Base-by-base conservation (phyloP, 495 filamentous ascomycete genomes). In the Trypethelium eluteriae region DNA sequence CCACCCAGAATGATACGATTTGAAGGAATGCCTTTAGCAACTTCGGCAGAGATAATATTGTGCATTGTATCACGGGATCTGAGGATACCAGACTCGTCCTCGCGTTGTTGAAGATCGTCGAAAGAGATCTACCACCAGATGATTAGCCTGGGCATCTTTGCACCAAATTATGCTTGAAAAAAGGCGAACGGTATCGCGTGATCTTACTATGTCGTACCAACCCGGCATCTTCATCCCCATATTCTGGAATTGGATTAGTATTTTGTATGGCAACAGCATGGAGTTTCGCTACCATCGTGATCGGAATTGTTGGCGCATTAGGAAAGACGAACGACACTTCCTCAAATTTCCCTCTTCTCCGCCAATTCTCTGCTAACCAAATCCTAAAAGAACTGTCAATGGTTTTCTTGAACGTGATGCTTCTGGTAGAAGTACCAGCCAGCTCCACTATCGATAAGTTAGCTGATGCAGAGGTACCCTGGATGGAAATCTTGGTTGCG, bases 281-380 rank as follows among this genome's bases (percentile, higher is more conserved):
- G 12, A 70, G n/a, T 47, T 9, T n/a, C 14, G 25, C 71, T 88
- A 92, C 91, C 70, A 88, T 79, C 46, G 92, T 93, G 74, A 98
- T 91, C 36, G 93, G 91, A 62, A 97, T 96, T 18, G 71, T 76
- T 4, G 93, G 92, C n/a, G 94, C 94, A 79, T 95, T 91, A 6
- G 94, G 94, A 76, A 98, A 88, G 70, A 98, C 84, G 78, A 97
- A 98, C 68, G 89, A 83, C 71, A 94, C 89, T 78, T 97, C 90
- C 61, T 92, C 85, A 73, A 97, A 94, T 70, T 89, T 89, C 71
- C 85, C 82, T 25, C 90, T 84, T 9, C 88, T 84, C 63, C 93
- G 89, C 86, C 88, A 98, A 79, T 94, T 93, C 80, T 96, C 90
- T 39, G 93, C 90, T 11, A 96, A 82, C 10, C 79, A 82, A 59